phyloP scores from a whole-genome alignment of 2,329 filamentous ascomycete genomes.

The Curvularia hawaiiensis region DNA sequence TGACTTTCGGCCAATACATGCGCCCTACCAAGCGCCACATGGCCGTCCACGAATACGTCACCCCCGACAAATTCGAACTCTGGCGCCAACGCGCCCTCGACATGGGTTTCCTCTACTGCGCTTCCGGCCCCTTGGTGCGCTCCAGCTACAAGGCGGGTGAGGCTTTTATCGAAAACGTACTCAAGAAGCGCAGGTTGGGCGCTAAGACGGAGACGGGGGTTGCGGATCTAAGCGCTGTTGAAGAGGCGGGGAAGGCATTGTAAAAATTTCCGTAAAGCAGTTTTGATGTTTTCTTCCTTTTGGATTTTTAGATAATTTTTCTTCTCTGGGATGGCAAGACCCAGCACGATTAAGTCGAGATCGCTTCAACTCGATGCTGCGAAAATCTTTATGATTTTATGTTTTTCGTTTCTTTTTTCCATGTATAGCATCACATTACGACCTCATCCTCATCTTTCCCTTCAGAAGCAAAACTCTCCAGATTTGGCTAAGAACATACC shows the following conservation, averaged over 20 bases:
- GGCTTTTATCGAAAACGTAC: slow-evolving; percentile 97
- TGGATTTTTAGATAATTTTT: neutral
- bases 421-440: neutral
- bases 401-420: neutral
- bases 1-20: slow-evolving; percentile 99
- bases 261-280: neutral
- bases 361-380: slow-evolving; percentile 11
- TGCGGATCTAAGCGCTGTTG: slow-evolving; percentile 15
- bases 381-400: neutral
- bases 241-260: slow-evolving; percentile 7
- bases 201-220: slow-evolving; percentile 15
- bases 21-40: slow-evolving; percentile 97
- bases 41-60: slow-evolving; percentile 94
- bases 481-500: neutral
- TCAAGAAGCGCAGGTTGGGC: slow-evolving; percentile 67
- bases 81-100: slow-evolving; percentile 91
- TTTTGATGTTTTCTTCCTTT: neutral
- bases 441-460: neutral
- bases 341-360: neutral
- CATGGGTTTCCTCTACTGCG: slow-evolving; percentile 96
- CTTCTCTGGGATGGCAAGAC: neutral
- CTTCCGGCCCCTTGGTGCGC: slow-evolving; percentile 87
- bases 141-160: slow-evolving; percentile 98
- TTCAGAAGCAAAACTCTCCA: neutral
- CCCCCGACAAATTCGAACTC: slow-evolving; percentile 86